Base-by-base conservation (phyloP, 805 yeast species). In the Yarrowia alimentaria region DNA sequence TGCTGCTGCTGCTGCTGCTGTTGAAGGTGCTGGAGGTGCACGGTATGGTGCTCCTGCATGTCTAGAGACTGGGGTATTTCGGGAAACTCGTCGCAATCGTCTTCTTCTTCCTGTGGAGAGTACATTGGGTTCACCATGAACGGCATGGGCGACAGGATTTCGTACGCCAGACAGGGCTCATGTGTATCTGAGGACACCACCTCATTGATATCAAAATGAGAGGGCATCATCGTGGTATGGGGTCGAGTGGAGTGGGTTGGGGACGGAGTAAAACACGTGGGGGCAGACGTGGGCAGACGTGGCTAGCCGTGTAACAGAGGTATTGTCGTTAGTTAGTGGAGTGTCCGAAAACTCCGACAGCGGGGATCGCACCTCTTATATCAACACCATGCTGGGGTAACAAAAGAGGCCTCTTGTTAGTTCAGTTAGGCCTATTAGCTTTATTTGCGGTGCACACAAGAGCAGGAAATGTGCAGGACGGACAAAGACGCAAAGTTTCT, bases 171-270 rank as follows among this genome's bases (percentile, higher is more conserved):
- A 7, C 47, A 40, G 2, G 32, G 47, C 33, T 40, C 47, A 21
- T 40, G 47, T 16, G 47, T 40, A 19, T 40, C 33, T 14, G 25
- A 26, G 26, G 25, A 18, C 33, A 26, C 33, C 25, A 40, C 47
- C 47, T 40, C 47, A 40, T 40, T 40, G 33, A 40, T 26, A 40
- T 40, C 47, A 26, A 40, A 40, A 40, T 40, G 47, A 40, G 47
- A 40, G 47, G 47, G 47, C 47, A 40, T 40, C 47, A 40, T 40
- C 25, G 47, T 40, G 47, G 22, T 14, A 17, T 28, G 25, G 19
- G 38, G 14, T 32, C 24, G 14, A n/a, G n/a, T n/a, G n/a, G 14
- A 14, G 34, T 12, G 24, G 12, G 13, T 5, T 18, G 35, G 9
- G 16, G 2, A 3, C 13, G 37, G 12, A n/a, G 8, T 6, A n/a